Base-by-base conservation (phyloP, 208 protist species). In the Trypanosoma lewisi region DNA sequence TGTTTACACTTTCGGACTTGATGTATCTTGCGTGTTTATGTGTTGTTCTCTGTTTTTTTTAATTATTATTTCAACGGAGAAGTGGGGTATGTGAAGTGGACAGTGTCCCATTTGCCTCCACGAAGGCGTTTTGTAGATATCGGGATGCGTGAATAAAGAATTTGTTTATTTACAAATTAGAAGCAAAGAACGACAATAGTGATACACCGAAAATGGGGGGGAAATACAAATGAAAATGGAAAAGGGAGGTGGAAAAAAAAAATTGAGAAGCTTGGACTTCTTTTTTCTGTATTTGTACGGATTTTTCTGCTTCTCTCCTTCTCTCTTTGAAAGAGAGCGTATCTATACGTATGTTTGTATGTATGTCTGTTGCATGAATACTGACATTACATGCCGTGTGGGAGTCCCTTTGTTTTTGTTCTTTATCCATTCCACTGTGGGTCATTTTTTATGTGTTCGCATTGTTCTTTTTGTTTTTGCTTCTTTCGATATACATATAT, bases 11-110 rank as follows among this genome's bases (percentile, higher is more conserved):
- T 61, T 36, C 19, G 19, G 19, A 27, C 33, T 37, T 59, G 16
- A 5, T 21, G 2, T 2, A 59, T 65, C 2, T 7, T 37, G n/a
- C 16, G 2, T 63, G 25, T 6, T 34, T 33, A 44, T 44, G 16
- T 42, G 63, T 66, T 57, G 5, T 50, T 60, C 42, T 58, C 51
- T 44, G 54, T 63, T 41, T 60, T 34, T 4, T 69, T 37, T 63
- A 21, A 2, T 39, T 1, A n/a, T n/a, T n/a, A n/a, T n/a, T n/a
- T n/a, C n/a, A n/a, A n/a, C n/a, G n/a, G n/a, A n/a, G n/a, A n/a
- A n/a, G n/a, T 23, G 19, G 50, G 28, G 23, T 2, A 2, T 34
- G 28, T 34, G 49, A 5, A 5, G 19, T 5, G 28, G 28, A 47
- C 42, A n/a, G n/a, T n/a, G 42, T 23, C 42, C 23, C 42, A 9